Evolutionary conservation across 345 rosid species (phyloP).

Genomic region (Pelargonium nanum): DNA sequence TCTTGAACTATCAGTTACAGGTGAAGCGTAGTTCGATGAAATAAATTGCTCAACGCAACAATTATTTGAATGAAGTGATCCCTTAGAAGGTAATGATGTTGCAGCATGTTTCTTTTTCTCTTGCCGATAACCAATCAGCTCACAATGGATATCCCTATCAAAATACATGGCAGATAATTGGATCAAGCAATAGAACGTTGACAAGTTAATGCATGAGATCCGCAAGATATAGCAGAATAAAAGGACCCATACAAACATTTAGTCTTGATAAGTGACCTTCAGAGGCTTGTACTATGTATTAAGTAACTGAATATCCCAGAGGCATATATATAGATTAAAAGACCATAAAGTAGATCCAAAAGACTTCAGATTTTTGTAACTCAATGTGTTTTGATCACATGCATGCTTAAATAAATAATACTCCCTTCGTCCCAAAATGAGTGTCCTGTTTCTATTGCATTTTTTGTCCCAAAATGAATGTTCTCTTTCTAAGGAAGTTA

Average conservation of each 20-base stretch:
- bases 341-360: neutral
- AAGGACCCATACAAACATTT: no score
- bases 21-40: no score
- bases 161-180: neutral
- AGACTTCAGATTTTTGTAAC: neutral
- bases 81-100: neutral
- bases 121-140: constrained; percentile 10
- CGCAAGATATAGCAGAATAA: no score
- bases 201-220: neutral
- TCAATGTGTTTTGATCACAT: neutral
- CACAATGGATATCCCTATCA: constrained; percentile 13
- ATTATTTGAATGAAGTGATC: neutral
- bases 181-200: neutral
- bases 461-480: no score
- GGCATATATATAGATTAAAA: no score
- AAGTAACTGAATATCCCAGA: no score
- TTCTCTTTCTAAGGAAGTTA: no score
- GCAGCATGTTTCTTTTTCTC: neutral
- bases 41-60: neutral
- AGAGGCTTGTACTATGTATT: no score
- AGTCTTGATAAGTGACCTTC: no score
- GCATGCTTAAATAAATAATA: no score
- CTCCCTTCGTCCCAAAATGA: no score
- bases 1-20: neutral
- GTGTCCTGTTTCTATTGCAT: no score